Evolutionary conservation across 495 filamentous ascomycete genomes (phyloP), one percentile per base, ranked within the genome.

Genomic region (Cercophora newfieldiana): DNA sequence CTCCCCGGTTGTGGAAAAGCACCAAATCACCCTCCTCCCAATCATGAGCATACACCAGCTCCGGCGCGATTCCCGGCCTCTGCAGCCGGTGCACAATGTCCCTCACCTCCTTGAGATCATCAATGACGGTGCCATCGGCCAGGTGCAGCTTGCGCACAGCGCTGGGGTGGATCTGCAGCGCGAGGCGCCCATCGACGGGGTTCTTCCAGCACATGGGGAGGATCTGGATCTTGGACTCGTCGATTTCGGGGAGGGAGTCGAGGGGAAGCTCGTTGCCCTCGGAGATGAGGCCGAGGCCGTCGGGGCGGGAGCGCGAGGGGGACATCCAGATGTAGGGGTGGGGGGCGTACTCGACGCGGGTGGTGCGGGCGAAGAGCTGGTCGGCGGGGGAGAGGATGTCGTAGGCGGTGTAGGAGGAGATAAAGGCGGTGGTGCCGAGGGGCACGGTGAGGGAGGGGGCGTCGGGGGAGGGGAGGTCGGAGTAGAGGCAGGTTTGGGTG

Each of bases 251-350:
- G 0, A 92, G 83, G 3, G 87, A 79, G 16, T 80, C 78, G 0
- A 78, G 56, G 0, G 83, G 75, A 4, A 91, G 71, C 67, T 91
- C 89, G 5, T 80, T 79, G 24, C 77, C 78, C 64, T 91, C 87
- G 21, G 86, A 87, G 59, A 87, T 77, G 47, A 91, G 75, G 31
- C 90, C 90, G 0, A 92, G 83, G 0, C 89, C 90, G 57, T 87
- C 87, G 24, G 88, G 80, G 5, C 83, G 87, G 49, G 88, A 87
- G 62, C 82, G 85, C 12, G 89, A 87, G 25, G 78, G 74, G 61
- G 80, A 85, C 87, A 91, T 91, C 89, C 89, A 92, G 68, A 92
- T 85, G 76, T 92, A 91, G 53, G 90, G 90, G 64, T 92, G 90
- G 30, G 89, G 84, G 0, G 90, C 89, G 66, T 92, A 91, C 78